These are phyloP conservation scores for Spathaspora girioi DNA, from an alignment of 805 yeast genomes.

Conservation along the genomic window DNA sequence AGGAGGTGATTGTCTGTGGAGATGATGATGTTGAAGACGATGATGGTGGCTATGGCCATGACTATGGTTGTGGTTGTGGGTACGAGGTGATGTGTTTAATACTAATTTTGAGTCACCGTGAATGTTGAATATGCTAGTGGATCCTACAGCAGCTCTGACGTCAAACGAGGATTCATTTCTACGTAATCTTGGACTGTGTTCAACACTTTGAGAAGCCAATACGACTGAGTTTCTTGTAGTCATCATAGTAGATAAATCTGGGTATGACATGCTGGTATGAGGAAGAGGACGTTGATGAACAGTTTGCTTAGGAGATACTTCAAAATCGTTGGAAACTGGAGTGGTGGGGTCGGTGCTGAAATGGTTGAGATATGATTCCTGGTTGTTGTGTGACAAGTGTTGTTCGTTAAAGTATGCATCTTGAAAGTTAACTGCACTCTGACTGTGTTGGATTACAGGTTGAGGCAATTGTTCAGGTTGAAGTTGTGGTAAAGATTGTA, in stretches of 20 bases:
- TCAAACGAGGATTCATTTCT: not conserved
- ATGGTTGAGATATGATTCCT: not conserved
- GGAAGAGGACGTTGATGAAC: not conserved
- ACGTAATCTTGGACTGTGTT: slow-evolving; percentile 1
- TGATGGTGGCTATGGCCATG: not conserved
- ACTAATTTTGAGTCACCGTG: not conserved
- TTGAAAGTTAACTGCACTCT: not conserved
- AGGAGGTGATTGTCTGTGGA: not conserved
- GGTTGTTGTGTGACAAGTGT: not conserved
- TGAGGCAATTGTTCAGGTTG: not conserved
- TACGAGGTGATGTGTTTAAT: not conserved
- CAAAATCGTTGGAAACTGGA: slow-evolving; percentile 1
- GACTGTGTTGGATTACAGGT: not conserved
- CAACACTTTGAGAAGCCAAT: slow-evolving; percentile 3
- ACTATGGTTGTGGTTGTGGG: not conserved
- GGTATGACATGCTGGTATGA: slow-evolving; percentile 1
- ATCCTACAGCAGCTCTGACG: not conserved
- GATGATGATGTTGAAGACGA: not conserved
- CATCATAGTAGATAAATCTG: slow-evolving; percentile 2
- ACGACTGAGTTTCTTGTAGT: not conserved
- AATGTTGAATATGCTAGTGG: not conserved
- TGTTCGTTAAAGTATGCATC: not conserved
- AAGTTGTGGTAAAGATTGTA: not conserved
- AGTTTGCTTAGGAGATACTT: slow-evolving; percentile 1
- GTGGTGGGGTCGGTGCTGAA: slow-evolving; percentile 1